Evolutionary conservation across 192 early-diverging fungal species (phyloP), one percentile per base, ranked within the genome.

Genomic region (Rhizophagus prolifer): DNA sequence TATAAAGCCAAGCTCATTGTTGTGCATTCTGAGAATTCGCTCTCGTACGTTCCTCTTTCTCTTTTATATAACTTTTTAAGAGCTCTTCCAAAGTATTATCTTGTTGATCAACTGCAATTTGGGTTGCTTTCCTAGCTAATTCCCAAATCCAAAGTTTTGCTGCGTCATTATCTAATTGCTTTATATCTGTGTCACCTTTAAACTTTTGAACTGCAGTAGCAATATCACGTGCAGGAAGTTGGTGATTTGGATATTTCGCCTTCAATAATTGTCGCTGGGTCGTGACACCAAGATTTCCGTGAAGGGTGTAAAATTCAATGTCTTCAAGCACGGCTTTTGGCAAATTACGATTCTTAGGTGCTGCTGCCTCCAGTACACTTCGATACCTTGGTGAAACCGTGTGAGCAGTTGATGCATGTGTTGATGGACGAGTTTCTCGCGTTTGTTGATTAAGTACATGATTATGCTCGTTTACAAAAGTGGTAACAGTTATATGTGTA

Each of bases 401-500:
- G 1, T 46, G 25, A 7, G 46, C 36, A 38, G 75, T 28, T 38
- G 65, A n/a, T 58, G 38, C 23, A n/a, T 61, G 73, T 63, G 46
- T n/a, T 47, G 64, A 30, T 67, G 64, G 65, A 36, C 65, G 30
- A 31, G 65, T 16, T 67, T 67, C 65, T 67, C 65, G 31, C 6
- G 65, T 67, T 67, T 76, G 75, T 28, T 64, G 75, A 38, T 76
- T 62, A 12, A 76, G 46, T n/a, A 58, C 65, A 68, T 76, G 75
- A 68, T 76, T 76, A 68, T 76, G 75, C 19, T 76, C 75, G 68
- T 76, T 76, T 12, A 76, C 38, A 68, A 76, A 76, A 38, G 75
- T 76, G 14, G 75, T 76, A 41, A 76, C 75, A 34, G 75, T 76
- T 34, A 76, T 76, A 58, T 67, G 65, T 68, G 63, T 13, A 38